Evolutionary conservation across 2,329 filamentous ascomycete species (phyloP).

Genomic region (Colletotrichum horii): DNA sequence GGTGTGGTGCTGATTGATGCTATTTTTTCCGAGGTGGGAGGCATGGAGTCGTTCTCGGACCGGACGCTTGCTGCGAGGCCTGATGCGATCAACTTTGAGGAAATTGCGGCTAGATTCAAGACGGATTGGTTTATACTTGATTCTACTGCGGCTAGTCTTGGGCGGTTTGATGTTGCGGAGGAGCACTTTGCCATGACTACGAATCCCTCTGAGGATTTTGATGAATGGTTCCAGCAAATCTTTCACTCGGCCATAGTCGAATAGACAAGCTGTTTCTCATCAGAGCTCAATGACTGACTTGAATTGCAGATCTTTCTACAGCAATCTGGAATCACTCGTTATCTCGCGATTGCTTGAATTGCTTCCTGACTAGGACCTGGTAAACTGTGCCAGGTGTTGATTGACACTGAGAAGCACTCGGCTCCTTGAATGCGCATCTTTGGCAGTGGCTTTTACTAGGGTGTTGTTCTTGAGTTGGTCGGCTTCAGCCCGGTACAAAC

Average conservation of each 20-base stretch:
- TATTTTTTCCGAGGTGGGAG: background rate
- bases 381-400: background rate
- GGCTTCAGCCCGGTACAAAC: background rate
- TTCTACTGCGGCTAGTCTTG: background rate
- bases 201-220: background rate
- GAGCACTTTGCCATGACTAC: background rate
- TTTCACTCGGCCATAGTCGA: background rate
- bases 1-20: background rate
- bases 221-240: background rate
- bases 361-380: background rate
- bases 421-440: background rate
- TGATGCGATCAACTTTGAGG: background rate
- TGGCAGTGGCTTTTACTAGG: background rate
- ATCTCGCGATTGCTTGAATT: background rate
- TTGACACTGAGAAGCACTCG: background rate
- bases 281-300: background rate
- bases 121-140: background rate
- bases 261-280: background rate
- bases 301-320: background rate
- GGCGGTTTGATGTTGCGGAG: background rate
- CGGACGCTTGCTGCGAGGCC: background rate
- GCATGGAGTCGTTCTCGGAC: background rate
- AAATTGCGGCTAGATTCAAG: background rate
- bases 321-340: background rate
- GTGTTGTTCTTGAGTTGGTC: background rate